phyloP scores from a whole-genome alignment of 2,329 filamentous ascomycete species.

The Xylariaceae sp. region DNA sequence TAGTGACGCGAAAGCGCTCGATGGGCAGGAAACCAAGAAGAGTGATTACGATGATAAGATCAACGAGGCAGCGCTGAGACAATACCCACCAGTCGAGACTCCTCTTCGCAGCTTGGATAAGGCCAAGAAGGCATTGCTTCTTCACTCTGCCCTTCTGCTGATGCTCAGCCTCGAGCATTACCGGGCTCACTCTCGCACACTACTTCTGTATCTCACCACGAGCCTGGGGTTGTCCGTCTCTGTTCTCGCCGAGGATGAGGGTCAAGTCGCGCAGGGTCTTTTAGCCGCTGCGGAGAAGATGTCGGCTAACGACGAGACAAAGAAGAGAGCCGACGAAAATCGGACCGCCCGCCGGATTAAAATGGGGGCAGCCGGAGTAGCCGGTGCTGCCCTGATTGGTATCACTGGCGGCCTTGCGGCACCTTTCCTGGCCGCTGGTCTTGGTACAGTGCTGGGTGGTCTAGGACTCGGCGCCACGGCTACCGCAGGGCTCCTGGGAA shows the following conservation, averaged over 20 bases:
- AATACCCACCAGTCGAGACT: slow-evolving; percentile 61
- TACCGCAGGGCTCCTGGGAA: slow-evolving; percentile 75
- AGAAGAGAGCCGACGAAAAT: slow-evolving; percentile 60
- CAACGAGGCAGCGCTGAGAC: slow-evolving; percentile 43
- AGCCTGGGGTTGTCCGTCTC: slow-evolving; percentile 65
- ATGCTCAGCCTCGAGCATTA: slow-evolving; percentile 75
- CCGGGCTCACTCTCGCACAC: slow-evolving; percentile 65
- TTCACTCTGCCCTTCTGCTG: slow-evolving; percentile 69
- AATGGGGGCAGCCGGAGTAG: slow-evolving; percentile 45
- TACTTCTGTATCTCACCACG: slow-evolving; percentile 66
- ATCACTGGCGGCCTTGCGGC: slow-evolving; percentile 73
- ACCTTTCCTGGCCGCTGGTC: slow-evolving; percentile 72
- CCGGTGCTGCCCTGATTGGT: slow-evolving; percentile 60
- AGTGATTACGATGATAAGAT: slow-evolving; percentile 36
- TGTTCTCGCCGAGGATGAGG: slow-evolving; percentile 66
- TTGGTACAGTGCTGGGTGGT: slow-evolving; percentile 75
- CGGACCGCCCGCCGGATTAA: slow-evolving; percentile 65
- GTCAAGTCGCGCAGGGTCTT: slow-evolving; percentile 69
- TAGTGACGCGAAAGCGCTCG: neutral
- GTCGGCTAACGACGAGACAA: slow-evolving; percentile 60
- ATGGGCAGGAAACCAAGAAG: slow-evolving; percentile 4
- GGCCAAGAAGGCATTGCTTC: slow-evolving; percentile 59
- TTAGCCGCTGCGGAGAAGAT: slow-evolving; percentile 66
- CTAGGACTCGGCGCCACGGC: slow-evolving; percentile 74
- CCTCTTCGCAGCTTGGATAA: slow-evolving; percentile 55